phyloP scores from a whole-genome alignment of 2,329 filamentous ascomycete genomes.

The Aspergillus persii region DNA sequence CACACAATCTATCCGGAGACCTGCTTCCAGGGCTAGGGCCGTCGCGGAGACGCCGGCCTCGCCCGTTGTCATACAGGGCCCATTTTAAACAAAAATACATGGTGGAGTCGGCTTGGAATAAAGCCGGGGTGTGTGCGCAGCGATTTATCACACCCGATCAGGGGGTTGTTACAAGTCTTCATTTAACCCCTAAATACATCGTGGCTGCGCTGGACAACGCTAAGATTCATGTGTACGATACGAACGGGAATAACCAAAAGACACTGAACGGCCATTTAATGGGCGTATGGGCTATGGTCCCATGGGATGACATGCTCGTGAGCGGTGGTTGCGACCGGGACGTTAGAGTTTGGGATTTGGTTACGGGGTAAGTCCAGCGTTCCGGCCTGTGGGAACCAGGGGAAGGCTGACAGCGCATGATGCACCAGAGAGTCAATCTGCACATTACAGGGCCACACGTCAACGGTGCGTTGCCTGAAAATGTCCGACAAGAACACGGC shows the following conservation, averaged over 20 bases:
- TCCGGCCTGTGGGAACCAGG: neutral
- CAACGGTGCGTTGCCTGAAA: constrained; percentile 92
- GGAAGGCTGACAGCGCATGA: constrained; percentile 3
- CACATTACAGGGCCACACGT: constrained; percentile 89
- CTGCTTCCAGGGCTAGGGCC: constrained; percentile 30
- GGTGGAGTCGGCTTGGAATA: constrained; percentile 95
- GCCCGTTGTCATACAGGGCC: constrained; percentile 82
- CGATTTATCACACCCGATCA: constrained; percentile 94
- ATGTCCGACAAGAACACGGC: constrained; percentile 94
- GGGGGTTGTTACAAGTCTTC: constrained; percentile 92
- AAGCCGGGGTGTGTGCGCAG: constrained; percentile 78
- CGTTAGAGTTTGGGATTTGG: constrained; percentile 94
- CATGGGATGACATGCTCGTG: constrained; percentile 91
- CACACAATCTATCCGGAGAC: constrained; percentile 33
- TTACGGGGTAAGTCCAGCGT: constrained; percentile 66
- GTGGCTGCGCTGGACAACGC: constrained; percentile 97
- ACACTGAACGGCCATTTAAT: constrained; percentile 94
- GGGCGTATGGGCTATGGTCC: constrained; percentile 99
- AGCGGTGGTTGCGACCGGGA: constrained; percentile 96
- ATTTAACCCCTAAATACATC: constrained; percentile 93
- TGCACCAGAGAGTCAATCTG: constrained; percentile 66
- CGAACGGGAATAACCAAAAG: constrained; percentile 80
- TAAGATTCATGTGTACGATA: constrained; percentile 97
- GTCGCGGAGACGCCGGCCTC: constrained; percentile 52
- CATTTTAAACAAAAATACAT: constrained; percentile 98